Percentiles rank a stretch among this genome's conserved stretches.
Conservation (phyloP, 495 filamentous ascomycete species). For the Jackrogersella multiformis region DNA sequence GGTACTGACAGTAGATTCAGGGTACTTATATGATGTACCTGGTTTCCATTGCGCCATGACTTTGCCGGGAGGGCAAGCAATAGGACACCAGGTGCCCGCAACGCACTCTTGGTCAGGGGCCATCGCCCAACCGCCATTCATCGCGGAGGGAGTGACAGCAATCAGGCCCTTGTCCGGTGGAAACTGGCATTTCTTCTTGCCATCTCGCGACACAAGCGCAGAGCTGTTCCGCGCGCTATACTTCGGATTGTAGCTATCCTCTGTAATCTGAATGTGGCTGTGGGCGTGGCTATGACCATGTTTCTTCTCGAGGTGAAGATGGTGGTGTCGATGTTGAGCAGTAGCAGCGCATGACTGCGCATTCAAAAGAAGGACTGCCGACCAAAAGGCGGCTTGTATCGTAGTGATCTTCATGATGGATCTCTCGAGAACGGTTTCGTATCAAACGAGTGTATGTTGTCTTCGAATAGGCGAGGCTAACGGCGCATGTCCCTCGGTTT, state of each 20-base stretch:
- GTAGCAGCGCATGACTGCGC: constrained; percentile 46
- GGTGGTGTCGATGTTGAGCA: constrained; percentile 48
- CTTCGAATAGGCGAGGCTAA: constrained; percentile 16
- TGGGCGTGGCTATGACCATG: constrained; percentile 33
- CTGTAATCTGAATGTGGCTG: constrained; percentile 24
- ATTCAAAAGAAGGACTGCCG: constrained; percentile 56
- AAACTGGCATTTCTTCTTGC: constrained; percentile 66
- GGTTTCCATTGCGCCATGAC: constrained; percentile 84
- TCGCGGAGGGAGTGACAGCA: constrained; percentile 66
- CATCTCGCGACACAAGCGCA: constrained; percentile 48
- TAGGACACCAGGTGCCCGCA: constrained; percentile 77
- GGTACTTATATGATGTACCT: constrained; percentile 72
- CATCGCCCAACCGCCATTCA: constrained; percentile 86
- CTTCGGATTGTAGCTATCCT: constrained; percentile 28
- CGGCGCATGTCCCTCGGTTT: constrained; percentile 23
- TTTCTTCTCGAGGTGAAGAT: constrained; percentile 47
- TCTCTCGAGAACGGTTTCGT: constrained; percentile 21
- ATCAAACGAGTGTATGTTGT: constrained; percentile 33
- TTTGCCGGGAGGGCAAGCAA: constrained; percentile 79
- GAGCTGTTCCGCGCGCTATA: constrained; percentile 37
- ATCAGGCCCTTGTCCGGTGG: constrained; percentile 75
- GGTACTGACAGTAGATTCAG: constrained; percentile 75
- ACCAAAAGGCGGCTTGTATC: constrained; percentile 58
- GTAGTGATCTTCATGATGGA: constrained; percentile 59
- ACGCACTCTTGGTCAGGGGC: constrained; percentile 77